Base-by-base conservation (phyloP, 495 filamentous ascomycete species). In the Tuber borchii region DNA sequence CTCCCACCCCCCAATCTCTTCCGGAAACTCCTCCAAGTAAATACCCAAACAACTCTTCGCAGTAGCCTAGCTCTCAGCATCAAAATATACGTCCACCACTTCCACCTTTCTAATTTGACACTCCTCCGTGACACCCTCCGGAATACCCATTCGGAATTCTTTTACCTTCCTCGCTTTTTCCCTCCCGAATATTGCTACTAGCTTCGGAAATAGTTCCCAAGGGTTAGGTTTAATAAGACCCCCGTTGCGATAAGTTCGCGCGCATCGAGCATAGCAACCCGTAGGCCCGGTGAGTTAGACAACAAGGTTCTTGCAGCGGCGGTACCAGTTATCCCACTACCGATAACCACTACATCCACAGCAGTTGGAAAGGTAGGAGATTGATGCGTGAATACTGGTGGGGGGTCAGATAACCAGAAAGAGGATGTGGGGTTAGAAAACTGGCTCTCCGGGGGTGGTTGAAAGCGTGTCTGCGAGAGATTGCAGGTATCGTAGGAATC, bases 301-400 rank as follows among this genome's bases (percentile, higher is more conserved):
- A 91, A 81, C 7, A 90, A 76, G 1, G 85, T 86, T 74, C 84
- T 85, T 2, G 88, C 87, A 10, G 91, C 84, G 0, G 86, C 84
- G 0, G 87, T 84, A 8, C 88, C 89, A n/a, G 89, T 89, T 72
- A 91, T 90, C 0, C 90, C 90, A 9, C 88, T 89, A 56, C 90
- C 90, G 69, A 92, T 87, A 69, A 92, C 86, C 22, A 88, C 85
- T 68, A 87, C 84, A 75, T 91, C 87, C 39, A 83, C 84, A 3
- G 83, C 81, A 1, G 34, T 37, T 37, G 87, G 86, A 17, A 90
- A 81, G 3, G 83, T 37, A 6, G 84, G 74, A 19, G 86, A 89
- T 71, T 84, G 84, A 19, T 83, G 77, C 68, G 87, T 82, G 3
- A 87, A 84, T n/a, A 91, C 84, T 0, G 83, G 83, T 40, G 86